Evolutionary conservation across 345 rosid species (phyloP), one percentile per base, ranked within the genome.

Genomic region (Punica granatum): DNA sequence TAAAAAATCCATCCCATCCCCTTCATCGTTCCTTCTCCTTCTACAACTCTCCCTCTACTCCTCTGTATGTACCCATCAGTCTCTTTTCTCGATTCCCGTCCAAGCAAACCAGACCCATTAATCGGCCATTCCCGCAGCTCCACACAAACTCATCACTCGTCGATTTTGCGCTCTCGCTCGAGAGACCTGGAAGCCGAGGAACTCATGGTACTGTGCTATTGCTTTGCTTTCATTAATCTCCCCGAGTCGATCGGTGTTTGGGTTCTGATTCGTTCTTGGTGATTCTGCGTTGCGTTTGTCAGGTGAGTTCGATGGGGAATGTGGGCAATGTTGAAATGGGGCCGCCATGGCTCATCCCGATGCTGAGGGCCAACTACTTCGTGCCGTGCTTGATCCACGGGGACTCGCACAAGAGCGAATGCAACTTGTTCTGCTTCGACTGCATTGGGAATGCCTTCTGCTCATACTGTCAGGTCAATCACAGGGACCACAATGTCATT

Each of bases 401-500:
- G 8, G 80, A 78, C 39, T 81, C 82, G 28, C 76, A 67, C 64
- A 81, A 74, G 64, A 76, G 82, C 65, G 85, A 81, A 74, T 81
- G 85, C 72, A 81, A 78, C 58, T 49, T 81, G 73, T 81, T 73
- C 68, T 81, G 85, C 66, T 76, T 81, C 60, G 82, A 81, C 65
- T 81, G 85, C 71, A 56, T 68, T 66, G 75, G 78, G 12, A 54
- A 28, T 62, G 75, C 77, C 25, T 69, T 81, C 67, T 81, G 85
- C 66, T 81, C 82, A 25, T 78, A 70, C 41, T 78, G 84, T 51
- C 64, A 75, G 15, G 65, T 71, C 31, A 23, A 70, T 60, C 84
- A 81, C 72, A 69, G 32, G 13, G 77, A 71, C 36, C 84, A 81
- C 48, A 77, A 67, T 2, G 74, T 75, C 41, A 63, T 81, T 60